These are phyloP conservation scores for Pythium biforme DNA, from an alignment of 352 stramenopile species.

Conservation along the genomic window DNA sequence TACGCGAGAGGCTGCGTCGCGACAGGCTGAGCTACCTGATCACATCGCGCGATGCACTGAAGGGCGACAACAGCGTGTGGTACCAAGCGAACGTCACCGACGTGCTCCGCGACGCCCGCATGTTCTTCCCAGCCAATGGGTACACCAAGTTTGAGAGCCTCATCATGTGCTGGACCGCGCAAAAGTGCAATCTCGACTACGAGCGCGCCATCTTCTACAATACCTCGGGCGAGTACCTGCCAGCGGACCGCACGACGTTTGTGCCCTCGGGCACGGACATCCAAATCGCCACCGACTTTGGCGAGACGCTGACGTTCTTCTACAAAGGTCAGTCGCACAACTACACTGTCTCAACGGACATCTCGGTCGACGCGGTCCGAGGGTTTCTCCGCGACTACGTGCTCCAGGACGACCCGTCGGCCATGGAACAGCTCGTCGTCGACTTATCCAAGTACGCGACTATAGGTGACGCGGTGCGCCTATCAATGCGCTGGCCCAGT, in stretches of 20 bases:
- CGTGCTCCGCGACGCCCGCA: constrained; percentile 20
- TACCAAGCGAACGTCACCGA: constrained; percentile 15
- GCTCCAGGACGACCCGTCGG: background rate
- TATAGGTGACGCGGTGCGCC: background rate
- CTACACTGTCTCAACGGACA: background rate
- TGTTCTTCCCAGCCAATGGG: constrained; percentile 33
- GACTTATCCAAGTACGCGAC: background rate
- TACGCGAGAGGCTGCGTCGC: constrained; percentile 22
- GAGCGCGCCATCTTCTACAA: background rate
- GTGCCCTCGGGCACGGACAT: background rate
- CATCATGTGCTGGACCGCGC: constrained; percentile 27
- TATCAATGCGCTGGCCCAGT: background rate
- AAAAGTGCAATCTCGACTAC: constrained; percentile 25
- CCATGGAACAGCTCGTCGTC: background rate
- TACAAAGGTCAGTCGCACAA: background rate
- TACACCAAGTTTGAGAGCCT: constrained; percentile 33
- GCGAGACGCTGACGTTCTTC: background rate
- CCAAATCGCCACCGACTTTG: background rate
- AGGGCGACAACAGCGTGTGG: background rate
- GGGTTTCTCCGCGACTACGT: constrained; percentile 1
- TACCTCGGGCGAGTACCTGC: background rate
- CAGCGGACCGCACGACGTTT: constrained; percentile 9
- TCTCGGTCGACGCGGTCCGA: background rate
- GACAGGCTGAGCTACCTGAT: background rate
- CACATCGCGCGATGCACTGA: background rate